phyloP scores from a whole-genome alignment of 2,329 filamentous ascomycete species.

The Aspergillus sclerotialis region DNA sequence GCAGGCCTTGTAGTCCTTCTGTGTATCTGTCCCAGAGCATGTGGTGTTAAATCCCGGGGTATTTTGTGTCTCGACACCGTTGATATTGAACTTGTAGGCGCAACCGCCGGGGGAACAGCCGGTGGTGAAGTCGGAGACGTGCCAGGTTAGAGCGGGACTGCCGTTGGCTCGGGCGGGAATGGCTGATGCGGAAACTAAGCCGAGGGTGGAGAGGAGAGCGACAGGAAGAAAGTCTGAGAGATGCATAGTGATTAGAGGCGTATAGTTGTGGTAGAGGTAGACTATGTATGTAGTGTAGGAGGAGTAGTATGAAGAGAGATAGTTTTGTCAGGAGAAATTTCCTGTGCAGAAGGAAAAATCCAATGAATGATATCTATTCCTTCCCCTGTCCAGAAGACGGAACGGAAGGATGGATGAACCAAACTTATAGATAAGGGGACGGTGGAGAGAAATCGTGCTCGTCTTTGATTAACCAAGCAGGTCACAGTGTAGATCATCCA shows the following conservation, averaged over 20 bases:
- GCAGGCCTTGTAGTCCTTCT: slow-evolving; percentile 17
- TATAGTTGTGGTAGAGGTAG: slow-evolving; percentile 1
- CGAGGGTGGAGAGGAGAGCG: slow-evolving; percentile 16
- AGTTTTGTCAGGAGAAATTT: no score
- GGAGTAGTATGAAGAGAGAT: neutral
- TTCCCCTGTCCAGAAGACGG: neutral
- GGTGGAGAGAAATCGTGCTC: neutral
- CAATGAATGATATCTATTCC: no score
- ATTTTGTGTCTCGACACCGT: slow-evolving; percentile 15
- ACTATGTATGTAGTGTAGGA: neutral
- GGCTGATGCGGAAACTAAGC: slow-evolving; percentile 11
- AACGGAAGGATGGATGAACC: neutral
- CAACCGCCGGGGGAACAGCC: slow-evolving; percentile 28
- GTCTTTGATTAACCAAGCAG: neutral
- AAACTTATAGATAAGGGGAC: neutral
- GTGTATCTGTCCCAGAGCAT: slow-evolving; percentile 21
- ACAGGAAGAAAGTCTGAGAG: slow-evolving; percentile 18
- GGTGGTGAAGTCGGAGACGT: slow-evolving; percentile 22
- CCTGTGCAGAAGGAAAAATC: no score
- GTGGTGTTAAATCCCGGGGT: slow-evolving; percentile 29
- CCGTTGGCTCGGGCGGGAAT: slow-evolving; percentile 7
- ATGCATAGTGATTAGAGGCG: slow-evolving; percentile 19
- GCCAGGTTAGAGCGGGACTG: slow-evolving; percentile 20
- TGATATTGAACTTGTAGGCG: slow-evolving; percentile 26
- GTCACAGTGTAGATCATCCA: neutral